Evolutionary conservation across 192 early-diverging fungal genomes (phyloP), one percentile per base, ranked within the genome.

Genomic region (Coemansia sp.): DNA sequence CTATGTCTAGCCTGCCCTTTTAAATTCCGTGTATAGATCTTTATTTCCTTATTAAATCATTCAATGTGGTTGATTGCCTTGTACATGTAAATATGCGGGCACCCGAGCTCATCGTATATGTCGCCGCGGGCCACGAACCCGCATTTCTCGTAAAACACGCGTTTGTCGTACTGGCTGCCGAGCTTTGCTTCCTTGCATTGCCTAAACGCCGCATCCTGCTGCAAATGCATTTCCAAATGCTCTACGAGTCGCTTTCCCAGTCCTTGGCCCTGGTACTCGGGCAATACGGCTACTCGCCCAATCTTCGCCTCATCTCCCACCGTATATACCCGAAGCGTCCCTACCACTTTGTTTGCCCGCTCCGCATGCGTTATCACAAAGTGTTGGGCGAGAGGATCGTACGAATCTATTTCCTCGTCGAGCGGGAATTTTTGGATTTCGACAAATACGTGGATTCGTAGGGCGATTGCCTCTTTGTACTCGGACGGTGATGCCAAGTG

Each of bases 161-260:
- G 72, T 19, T 79, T 79, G 27, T 73, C 71, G 29, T 15, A 60
- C 65, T 79, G 76, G 45, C 76, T 79, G 14, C 76, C 71, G 4
- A 79, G 63, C 39, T 73, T 67, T 1, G 38, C 15, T 0, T 5
- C 4, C 22, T 45, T 47, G 35, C 35, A 67, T 11, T 50, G 24
- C 4, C 14, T 15, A 21, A 63, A 64, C 22, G 58, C 41, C 1
- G 57, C 29, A 22, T 38, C 41, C 3, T 17, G 15, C 4, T 53
- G 63, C 22, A 69, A 47, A 38, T 69, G 24, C 19, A 45, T 24
- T 25, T 79, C 71, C 10, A 67, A 61, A 37, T 19, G 58, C 0
- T 59, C 38, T 23, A 79, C 56, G 19, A 79, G 17, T 11, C 49
- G 48, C 22, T 35, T 62, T 11, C 76, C 76, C 4, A 79, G 22